A percentile compares a stretch with the other conserved stretches of the same genome.
Evolutionary conservation across 176 grass and related monocot genomes (phyloP).

Genomic region (Saccharum spontaneum): DNA sequence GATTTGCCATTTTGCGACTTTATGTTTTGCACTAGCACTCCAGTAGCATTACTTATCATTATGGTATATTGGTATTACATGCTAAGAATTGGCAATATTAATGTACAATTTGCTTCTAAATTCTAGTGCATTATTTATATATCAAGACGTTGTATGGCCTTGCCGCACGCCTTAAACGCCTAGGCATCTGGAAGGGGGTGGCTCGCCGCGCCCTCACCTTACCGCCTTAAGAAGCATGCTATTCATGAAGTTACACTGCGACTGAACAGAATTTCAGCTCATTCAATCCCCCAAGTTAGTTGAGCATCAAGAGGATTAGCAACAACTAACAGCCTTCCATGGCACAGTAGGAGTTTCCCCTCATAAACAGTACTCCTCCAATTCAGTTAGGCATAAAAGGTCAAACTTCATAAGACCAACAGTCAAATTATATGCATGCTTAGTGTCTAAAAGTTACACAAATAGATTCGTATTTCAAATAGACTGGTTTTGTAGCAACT

Average conservation of each 20-base stretch:
- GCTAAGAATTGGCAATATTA: not conserved
- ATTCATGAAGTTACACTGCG: not conserved
- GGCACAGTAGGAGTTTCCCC: not conserved
- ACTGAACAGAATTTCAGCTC: not conserved
- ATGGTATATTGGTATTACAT: not conserved
- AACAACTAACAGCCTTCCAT: conserved; percentile 18
- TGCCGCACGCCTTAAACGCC: not conserved
- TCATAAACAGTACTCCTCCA: not conserved
- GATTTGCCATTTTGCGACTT: not conserved
- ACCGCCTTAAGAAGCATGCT: not conserved
- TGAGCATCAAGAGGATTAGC: conserved; percentile 10
- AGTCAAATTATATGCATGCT: not conserved
- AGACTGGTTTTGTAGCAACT: not conserved
- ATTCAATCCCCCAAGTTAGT: not conserved
- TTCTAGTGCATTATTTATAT: not conserved
- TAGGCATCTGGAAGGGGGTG: not conserved
- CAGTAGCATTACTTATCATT: too few relatives aligned
- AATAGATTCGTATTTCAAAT: not conserved
- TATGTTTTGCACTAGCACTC: not conserved
- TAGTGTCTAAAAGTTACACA: not conserved
- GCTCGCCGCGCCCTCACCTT: not conserved
- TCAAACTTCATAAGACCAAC: not conserved
- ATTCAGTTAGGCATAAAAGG: not conserved
- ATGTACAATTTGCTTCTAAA: not conserved
- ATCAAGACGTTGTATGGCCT: not conserved